phyloP scores from a whole-genome alignment of 2,329 filamentous ascomycete genomes.

The Cryphonectria carpinicola region DNA sequence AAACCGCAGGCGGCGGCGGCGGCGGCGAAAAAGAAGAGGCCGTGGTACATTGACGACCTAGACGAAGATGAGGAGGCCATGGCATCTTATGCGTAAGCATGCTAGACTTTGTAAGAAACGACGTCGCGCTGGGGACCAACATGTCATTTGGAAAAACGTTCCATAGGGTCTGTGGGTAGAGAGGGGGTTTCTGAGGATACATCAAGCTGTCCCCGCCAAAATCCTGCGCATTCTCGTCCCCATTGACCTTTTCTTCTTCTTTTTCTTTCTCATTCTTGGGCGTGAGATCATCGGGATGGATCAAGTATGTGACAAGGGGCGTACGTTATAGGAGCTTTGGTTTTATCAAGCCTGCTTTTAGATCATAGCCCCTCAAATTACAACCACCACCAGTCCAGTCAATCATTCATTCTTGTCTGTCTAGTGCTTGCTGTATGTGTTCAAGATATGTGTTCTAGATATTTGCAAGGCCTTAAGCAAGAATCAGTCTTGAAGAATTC shows the following conservation, averaged over 20 bases:
- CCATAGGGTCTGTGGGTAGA: too few relatives aligned
- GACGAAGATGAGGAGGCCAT: constrained; percentile 28
- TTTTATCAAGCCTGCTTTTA: not conserved
- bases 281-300: not conserved
- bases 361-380: not conserved
- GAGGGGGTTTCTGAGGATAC: not conserved
- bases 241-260: too few relatives aligned
- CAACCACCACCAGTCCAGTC: not conserved
- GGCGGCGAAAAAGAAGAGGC: constrained; percentile 26
- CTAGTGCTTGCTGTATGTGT: not conserved
- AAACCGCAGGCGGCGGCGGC: constrained; percentile 13
- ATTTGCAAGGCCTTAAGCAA: not conserved
- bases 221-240: not conserved
- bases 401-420: not conserved
- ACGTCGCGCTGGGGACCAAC: not conserved
- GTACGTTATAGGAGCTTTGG: not conserved
- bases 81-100: constrained; percentile 23
- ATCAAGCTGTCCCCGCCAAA: not conserved
- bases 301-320: not conserved
- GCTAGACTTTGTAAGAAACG: not conserved
- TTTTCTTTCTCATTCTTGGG: too few relatives aligned
- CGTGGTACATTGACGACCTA: constrained; percentile 26
- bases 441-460: not conserved
- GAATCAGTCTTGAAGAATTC: not conserved
- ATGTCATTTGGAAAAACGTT: not conserved